A percentile compares a stretch with the other conserved stretches of the same genome.
Conservation (phyloP, 495 filamentous ascomycete genomes). For the Penicillium canescens region DNA sequence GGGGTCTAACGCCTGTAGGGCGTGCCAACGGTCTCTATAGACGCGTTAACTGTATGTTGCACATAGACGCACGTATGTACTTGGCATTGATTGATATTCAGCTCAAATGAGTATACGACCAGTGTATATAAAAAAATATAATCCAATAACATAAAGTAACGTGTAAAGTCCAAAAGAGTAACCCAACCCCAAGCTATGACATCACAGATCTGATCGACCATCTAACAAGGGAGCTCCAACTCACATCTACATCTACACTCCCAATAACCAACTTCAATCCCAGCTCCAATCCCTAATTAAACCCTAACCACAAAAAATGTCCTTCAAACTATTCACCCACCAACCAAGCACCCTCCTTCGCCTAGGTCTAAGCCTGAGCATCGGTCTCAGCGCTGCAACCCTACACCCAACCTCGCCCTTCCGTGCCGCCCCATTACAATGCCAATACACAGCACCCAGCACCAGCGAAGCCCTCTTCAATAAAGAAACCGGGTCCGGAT, state of each 20-base stretch:
- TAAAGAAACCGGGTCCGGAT: slow-evolving; percentile 23
- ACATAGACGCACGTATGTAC: no score
- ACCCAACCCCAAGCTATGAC: no score
- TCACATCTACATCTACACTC: background rate
- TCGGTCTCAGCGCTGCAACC: slow-evolving; percentile 33
- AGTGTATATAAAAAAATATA: no score
- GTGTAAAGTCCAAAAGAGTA: no score
- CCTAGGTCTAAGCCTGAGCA: slow-evolving; percentile 43
- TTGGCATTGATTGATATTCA: no score
- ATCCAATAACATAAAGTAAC: no score
- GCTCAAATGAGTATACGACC: no score
- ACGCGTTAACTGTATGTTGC: no score
- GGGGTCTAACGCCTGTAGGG: no score
- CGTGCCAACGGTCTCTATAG: no score
- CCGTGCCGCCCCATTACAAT: slow-evolving; percentile 39
- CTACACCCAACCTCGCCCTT: slow-evolving; percentile 40
- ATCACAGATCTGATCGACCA: no score
- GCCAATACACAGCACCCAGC: slow-evolving; percentile 36
- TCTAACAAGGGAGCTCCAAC: no score
- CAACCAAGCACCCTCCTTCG: slow-evolving; percentile 33
- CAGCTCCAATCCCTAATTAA: background rate
- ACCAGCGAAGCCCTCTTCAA: slow-evolving; percentile 17
- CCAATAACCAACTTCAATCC: background rate
- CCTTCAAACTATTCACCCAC: slow-evolving; percentile 31
- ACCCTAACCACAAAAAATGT: slow-evolving; percentile 20